Evolutionary conservation across 768 basidiomycete species (phyloP).

Genomic region (Auricularia heimuer): DNA sequence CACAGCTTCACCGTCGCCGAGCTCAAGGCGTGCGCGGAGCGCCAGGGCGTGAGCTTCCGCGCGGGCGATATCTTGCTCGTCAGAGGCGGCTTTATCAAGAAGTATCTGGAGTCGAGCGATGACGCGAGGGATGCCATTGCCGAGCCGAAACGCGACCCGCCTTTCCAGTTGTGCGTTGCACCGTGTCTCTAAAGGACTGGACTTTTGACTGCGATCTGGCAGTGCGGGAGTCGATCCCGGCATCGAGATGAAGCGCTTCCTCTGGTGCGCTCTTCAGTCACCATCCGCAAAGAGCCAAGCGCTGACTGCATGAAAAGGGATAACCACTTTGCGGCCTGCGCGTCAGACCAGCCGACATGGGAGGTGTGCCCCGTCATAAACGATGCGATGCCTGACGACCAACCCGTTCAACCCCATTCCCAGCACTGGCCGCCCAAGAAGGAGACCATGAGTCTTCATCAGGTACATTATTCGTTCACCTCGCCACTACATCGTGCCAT

Average conservation of each 20-base stretch:
- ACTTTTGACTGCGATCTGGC: not conserved
- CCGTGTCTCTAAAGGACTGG: not conserved
- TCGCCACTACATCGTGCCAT: too few relatives aligned
- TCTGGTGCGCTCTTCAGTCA: not conserved
- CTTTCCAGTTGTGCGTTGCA: not conserved
- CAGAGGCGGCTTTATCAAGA: conserved; percentile 54
- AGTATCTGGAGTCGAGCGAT: conserved; percentile 29
- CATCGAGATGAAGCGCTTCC: not conserved
- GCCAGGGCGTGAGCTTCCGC: conserved; percentile 48
- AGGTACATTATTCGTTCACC: not conserved
- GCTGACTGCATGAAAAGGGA: conserved; percentile 32
- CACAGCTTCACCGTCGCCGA: conserved; percentile 44
- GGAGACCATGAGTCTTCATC: not conserved
- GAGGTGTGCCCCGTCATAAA: conserved; percentile 33
- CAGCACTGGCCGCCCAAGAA: not conserved
- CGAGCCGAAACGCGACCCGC: not conserved
- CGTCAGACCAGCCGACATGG: conserved; percentile 57
- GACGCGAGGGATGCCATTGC: not conserved
- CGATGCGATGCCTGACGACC: conserved; percentile 4
- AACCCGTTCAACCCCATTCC: not conserved
- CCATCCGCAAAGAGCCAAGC: not conserved
- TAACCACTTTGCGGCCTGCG: conserved; percentile 62
- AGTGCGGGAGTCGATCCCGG: not conserved
- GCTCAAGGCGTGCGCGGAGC: conserved; percentile 46
- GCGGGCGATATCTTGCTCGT: conserved; percentile 52